Conservation (phyloP, 169 alveolate genomes). For the Eimeria sp. region DNA sequence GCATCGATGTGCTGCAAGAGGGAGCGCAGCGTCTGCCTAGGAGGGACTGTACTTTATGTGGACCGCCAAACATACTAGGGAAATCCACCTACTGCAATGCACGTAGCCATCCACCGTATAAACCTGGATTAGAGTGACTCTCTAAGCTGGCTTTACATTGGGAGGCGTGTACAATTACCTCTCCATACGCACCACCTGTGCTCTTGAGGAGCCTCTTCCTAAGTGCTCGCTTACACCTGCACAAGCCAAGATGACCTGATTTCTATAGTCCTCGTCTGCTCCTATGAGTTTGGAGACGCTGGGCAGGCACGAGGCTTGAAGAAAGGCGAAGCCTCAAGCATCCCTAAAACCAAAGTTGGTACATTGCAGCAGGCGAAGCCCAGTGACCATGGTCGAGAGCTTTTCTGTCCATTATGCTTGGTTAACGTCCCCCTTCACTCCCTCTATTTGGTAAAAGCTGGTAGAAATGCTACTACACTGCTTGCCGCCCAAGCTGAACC, state of each 20-base stretch:
- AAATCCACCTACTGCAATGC: neutral
- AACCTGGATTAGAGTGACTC: neutral
- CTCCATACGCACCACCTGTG: no score
- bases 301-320: neutral
- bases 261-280: neutral
- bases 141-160: neutral
- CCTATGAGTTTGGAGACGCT: neutral
- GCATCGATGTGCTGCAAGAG: neutral
- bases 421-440: neutral
- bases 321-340: neutral
- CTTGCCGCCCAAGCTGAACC: neutral
- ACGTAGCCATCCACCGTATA: neutral
- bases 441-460: neutral
- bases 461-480: neutral
- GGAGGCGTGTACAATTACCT: neutral
- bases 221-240: neutral
- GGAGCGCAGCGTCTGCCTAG: neutral
- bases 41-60: neutral
- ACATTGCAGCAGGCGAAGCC: slow-evolving; percentile 2
- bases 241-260: neutral
- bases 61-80: neutral
- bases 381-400: neutral
- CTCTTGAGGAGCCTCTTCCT: no score
- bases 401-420: neutral
- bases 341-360: neutral